Percentiles rank a stretch among this genome's conserved stretches.
Evolutionary conservation across 441 rosid genomes (phyloP).

Genomic region (Capsella rubella): DNA sequence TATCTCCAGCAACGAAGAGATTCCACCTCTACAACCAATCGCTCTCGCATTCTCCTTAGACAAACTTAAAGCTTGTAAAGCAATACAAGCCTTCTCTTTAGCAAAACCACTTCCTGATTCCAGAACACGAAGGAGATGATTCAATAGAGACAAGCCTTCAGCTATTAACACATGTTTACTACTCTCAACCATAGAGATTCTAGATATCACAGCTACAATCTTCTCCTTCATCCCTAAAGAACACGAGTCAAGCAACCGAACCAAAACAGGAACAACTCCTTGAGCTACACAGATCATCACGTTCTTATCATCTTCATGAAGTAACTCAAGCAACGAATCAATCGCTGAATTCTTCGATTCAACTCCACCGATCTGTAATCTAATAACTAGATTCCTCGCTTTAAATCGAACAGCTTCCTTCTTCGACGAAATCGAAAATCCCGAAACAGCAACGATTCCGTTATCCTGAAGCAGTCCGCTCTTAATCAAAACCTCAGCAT

Average conservation of each 20-base stretch:
- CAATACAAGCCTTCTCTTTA: conserved; percentile 76
- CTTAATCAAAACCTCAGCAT: conserved; percentile 65
- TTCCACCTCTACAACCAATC: conserved; percentile 85
- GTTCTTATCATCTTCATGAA: conserved; percentile 81
- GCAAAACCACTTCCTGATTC: conserved; percentile 87
- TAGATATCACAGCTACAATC: conserved; percentile 70
- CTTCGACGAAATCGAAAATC: conserved; percentile 52
- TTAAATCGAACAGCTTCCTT: conserved; percentile 71
- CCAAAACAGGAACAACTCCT: conserved; percentile 85
- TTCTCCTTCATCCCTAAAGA: conserved; percentile 75
- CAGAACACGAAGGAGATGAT: conserved; percentile 75
- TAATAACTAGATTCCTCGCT: conserved; percentile 68
- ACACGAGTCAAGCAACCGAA: conserved; percentile 73
- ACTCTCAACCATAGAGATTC: conserved; percentile 77
- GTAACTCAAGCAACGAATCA: conserved; percentile 61
- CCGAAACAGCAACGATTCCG: conserved; percentile 32
- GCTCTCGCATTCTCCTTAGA: conserved; percentile 86
- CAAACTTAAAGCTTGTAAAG: conserved; percentile 65
- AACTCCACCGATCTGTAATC: conserved; percentile 77
- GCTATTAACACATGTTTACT: conserved; percentile 77
- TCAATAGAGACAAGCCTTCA: conserved; percentile 77
- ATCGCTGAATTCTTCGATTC: conserved; percentile 81
- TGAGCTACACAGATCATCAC: conserved; percentile 90
- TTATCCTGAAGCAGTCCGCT: conserved; percentile 64
- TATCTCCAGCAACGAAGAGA: conserved; percentile 80